Conservation (phyloP, 2,329 filamentous ascomycete genomes). For the Verticillium nonalfalfae region DNA sequence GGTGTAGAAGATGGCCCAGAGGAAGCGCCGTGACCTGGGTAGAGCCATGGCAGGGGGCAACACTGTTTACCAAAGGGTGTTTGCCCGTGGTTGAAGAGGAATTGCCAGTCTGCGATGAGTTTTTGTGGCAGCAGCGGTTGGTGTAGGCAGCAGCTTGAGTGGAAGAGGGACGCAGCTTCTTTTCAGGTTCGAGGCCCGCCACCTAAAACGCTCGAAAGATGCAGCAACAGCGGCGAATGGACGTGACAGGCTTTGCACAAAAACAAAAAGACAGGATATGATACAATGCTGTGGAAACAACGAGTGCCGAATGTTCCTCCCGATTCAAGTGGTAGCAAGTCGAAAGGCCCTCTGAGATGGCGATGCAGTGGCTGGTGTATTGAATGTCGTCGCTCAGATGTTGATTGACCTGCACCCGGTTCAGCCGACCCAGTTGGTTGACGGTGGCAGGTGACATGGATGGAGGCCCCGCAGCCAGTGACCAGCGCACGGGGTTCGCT, state of each 20-base stretch:
- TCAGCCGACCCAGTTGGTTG: not conserved
- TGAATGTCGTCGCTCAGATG: not conserved
- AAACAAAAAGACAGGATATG: not conserved
- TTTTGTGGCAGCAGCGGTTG: not conserved
- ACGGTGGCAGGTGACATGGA: too few relatives aligned
- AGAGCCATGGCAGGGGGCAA: not conserved
- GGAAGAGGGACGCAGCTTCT: too few relatives aligned
- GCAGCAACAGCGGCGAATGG: too few relatives aligned
- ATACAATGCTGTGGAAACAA: not conserved
- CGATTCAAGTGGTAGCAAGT: not conserved
- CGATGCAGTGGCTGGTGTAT: not conserved
- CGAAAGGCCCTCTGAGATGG: too few relatives aligned
- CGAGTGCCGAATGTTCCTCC: not conserved
- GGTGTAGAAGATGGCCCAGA: conserved; percentile 7
- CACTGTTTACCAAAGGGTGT: not conserved
- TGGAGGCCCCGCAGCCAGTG: not conserved
- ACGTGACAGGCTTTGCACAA: too few relatives aligned
- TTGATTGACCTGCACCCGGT: not conserved
- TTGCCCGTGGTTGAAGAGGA: not conserved
- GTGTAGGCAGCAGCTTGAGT: not conserved
- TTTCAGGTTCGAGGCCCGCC: too few relatives aligned
- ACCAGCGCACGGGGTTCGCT: not conserved
- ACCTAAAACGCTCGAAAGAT: too few relatives aligned
- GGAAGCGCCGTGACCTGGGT: not conserved
- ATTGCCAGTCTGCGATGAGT: too few relatives aligned